Percentiles rank a stretch among this genome's conserved stretches.
Conservation (phyloP, 192 early-diverging fungal genomes). For the Gaertneriomyces semiglobifer region DNA sequence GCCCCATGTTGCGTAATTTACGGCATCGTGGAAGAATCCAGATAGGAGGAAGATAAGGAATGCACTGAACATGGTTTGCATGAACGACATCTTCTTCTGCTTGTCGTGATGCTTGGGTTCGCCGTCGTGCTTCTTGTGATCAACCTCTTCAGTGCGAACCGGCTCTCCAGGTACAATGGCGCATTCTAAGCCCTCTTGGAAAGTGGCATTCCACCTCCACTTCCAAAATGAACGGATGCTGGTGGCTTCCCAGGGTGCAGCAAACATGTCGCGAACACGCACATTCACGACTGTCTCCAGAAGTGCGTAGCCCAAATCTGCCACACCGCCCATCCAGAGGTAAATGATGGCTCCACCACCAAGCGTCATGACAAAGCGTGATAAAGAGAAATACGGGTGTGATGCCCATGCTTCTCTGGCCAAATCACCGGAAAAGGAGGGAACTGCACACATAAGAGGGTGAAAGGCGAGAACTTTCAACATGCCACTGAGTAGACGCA, state of each 20-base stretch:
- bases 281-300: conserved; percentile 1
- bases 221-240: conserved; percentile 15
- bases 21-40: conserved; percentile 18
- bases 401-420: background rate
- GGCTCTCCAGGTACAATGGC: background rate
- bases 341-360: conserved; percentile 6
- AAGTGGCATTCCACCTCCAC: conserved; percentile 14
- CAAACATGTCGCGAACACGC: conserved; percentile 19
- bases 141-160: background rate
- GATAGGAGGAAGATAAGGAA: conserved; percentile 16
- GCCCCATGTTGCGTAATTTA: conserved; percentile 7
- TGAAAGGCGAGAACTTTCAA: conserved; percentile 13
- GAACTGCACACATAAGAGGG: background rate
- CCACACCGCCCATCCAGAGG: conserved; percentile 23
- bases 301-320: background rate
- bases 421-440: background rate
- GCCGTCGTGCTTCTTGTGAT: background rate
- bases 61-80: background rate
- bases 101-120: background rate
- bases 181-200: conserved; percentile 12
- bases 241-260: background rate
- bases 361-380: background rate
- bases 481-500: conserved; percentile 1
- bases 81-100: background rate
- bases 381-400: background rate